These are phyloP conservation scores for Alternaria alternata DNA, from an alignment of 2,329 filamentous ascomycete genomes.

Conservation along the genomic window DNA sequence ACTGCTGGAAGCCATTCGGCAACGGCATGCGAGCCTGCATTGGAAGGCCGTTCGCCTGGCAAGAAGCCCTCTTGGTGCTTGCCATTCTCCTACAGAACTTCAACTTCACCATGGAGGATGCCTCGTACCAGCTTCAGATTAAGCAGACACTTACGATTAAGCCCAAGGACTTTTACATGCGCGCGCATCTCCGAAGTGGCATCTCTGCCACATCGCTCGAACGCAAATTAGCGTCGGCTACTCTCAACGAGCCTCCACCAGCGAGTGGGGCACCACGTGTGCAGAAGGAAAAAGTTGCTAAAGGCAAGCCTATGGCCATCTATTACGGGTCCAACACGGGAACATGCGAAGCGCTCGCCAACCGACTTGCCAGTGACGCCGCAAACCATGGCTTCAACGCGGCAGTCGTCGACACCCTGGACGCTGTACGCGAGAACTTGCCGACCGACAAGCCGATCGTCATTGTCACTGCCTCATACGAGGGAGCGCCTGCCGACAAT, in stretches of 20 bases:
- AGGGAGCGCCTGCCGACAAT: slow-evolving; percentile 55
- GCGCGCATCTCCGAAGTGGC: slow-evolving; percentile 44
- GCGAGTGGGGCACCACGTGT: slow-evolving; percentile 13
- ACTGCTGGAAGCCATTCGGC: slow-evolving; percentile 63
- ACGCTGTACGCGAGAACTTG: slow-evolving; percentile 45
- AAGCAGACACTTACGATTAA: slow-evolving; percentile 58
- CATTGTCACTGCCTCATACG: slow-evolving; percentile 54
- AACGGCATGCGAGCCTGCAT: slow-evolving; percentile 63
- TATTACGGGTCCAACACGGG: slow-evolving; percentile 54
- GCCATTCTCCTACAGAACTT: slow-evolving; percentile 58
- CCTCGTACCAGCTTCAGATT: slow-evolving; percentile 54
- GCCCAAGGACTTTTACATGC: slow-evolving; percentile 53
- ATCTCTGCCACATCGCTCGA: slow-evolving; percentile 45
- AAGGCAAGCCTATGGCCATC: slow-evolving; percentile 46
- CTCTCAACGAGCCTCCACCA: slow-evolving; percentile 26
- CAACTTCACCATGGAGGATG: slow-evolving; percentile 54
- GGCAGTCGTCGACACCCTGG: slow-evolving; percentile 46
- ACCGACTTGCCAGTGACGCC: slow-evolving; percentile 48
- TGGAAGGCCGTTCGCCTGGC: slow-evolving; percentile 63
- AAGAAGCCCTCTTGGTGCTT: slow-evolving; percentile 59
- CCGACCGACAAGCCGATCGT: slow-evolving; percentile 49
- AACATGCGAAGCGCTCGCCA: slow-evolving; percentile 54
- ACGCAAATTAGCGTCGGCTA: slow-evolving; percentile 33
- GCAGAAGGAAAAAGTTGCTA: slow-evolving; percentile 20
- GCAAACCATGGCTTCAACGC: slow-evolving; percentile 49